Conservation (phyloP, 2,329 filamentous ascomycete species). For the Ascochyta pisi region DNA sequence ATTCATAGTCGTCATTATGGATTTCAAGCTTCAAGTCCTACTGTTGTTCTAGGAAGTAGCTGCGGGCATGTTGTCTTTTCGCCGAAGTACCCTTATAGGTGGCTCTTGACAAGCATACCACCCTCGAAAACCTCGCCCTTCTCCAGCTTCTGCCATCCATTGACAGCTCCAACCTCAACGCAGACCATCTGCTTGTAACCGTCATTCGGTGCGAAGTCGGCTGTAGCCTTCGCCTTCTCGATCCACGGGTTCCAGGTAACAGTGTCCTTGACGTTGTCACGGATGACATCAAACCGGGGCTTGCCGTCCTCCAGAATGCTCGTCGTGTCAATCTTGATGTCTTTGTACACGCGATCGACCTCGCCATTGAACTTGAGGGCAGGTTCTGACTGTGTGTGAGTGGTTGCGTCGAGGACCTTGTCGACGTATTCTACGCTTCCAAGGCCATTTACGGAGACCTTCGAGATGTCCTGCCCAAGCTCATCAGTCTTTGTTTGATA, state of each 20-base stretch:
- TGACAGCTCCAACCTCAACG: conserved; percentile 86
- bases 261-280: conserved; percentile 85
- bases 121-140: conserved; percentile 74
- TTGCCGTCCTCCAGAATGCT: conserved; percentile 69
- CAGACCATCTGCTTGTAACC: conserved; percentile 95
- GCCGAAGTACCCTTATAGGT: conserved; percentile 29
- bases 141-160: conserved; percentile 83
- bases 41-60: background rate
- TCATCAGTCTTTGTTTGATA: background rate
- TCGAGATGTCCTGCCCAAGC: conserved; percentile 73
- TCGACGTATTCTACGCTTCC: conserved; percentile 79
- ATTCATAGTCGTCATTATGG: conserved; percentile 9
- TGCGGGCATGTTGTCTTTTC: background rate
- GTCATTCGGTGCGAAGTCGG: conserved; percentile 86
- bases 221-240: conserved; percentile 81
- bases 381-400: conserved; percentile 69
- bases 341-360: conserved; percentile 86
- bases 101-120: conserved; percentile 62
- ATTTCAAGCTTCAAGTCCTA: conserved; percentile 2
- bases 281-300: conserved; percentile 73
- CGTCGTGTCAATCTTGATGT: conserved; percentile 67
- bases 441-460: conserved; percentile 76
- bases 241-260: conserved; percentile 98
- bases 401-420: conserved; percentile 74
- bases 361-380: conserved; percentile 76